Base-by-base conservation (phyloP, 192 early-diverging fungal genomes). In the Chytriomyces confervae region DNA sequence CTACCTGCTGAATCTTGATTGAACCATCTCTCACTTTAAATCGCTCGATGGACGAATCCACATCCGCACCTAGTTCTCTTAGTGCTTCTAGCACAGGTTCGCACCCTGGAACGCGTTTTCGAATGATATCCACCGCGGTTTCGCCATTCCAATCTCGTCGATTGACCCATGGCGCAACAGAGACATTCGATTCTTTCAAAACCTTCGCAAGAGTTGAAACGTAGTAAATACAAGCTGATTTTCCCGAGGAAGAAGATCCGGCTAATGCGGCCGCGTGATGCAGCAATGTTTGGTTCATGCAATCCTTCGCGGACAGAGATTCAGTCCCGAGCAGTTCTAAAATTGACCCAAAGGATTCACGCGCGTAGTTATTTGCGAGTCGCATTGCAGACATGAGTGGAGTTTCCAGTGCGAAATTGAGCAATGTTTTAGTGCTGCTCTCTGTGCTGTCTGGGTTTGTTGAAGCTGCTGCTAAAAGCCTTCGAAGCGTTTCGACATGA, bases 131-230 rank as follows among this genome's bases (percentile, higher is more conserved):
- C 10, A 66, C 45, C 16, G 63, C 62, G 11, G 63, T 48, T n/a
- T 76, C 61, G 13, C 48, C 44, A 48, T 76, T 76, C 74, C 74
- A 76, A 36, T 76, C 74, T 23, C 44, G 20, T 27, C 10, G 63
- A 66, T 76, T 29, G 44, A 36, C 36, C 36, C 36, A 36, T 36
- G 36, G 36, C 36, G 36, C 36, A 36, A 4, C 36, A 36, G 36
- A 36, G 36, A 36, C 36, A 36, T 36, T 36, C 0, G 36, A 36
- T 3, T 36, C 36, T 36, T 36, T 36, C 36, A 36, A 36, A 3
- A 36, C 36, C 36, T 36, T 2, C 36, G 36, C 36, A 36, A 36
- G 36, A 3, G 36, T 36, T 36, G 36, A 36, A 36, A 36, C 36
- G 36, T 36, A 36, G 36, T 36, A 36, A 3, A 36, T 36, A 4